A percentile compares a stretch with the other conserved stretches of the same genome.
These are phyloP conservation scores for Calonectria pseudoreteaudii DNA, from an alignment of 2,329 filamentous ascomycete genomes.

Conservation along the genomic window DNA sequence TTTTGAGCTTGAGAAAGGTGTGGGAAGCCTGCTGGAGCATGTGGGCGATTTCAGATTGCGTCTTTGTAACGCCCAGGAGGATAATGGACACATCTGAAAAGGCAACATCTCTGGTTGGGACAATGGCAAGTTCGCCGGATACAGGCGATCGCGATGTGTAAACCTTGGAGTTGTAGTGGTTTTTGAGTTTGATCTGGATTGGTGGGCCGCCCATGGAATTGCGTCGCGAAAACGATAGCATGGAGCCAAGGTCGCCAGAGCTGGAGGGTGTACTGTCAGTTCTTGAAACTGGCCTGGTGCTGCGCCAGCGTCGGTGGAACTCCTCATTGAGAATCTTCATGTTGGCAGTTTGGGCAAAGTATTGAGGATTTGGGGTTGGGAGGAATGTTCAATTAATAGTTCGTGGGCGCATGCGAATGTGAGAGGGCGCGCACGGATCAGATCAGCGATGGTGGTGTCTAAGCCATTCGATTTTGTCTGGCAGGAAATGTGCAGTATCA, in stretches of 20 bases:
- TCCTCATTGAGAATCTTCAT: slow-evolving; percentile 18
- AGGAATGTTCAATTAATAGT: background rate
- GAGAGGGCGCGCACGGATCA: background rate
- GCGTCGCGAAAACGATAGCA: slow-evolving; percentile 7
- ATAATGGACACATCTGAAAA: slow-evolving; percentile 32
- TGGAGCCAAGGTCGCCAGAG: background rate
- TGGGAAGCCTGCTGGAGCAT: slow-evolving; percentile 32
- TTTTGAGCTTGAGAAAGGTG: slow-evolving; percentile 38
- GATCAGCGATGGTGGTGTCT: background rate
- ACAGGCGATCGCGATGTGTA: slow-evolving; percentile 39
- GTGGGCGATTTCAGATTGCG: slow-evolving; percentile 34
- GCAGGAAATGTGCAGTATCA: background rate
- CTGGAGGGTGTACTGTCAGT: background rate
- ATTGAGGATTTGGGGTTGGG: background rate
- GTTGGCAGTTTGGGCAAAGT: background rate
- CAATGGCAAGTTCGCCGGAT: slow-evolving; percentile 31
- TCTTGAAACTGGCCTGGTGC: background rate
- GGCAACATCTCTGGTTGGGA: slow-evolving; percentile 19
- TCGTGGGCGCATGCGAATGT: background rate
- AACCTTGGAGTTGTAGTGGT: slow-evolving; percentile 39
- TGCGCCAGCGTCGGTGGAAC: slow-evolving; percentile 15
- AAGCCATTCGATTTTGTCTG: background rate
- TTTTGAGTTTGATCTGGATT: slow-evolving; percentile 28
- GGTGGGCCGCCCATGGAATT: background rate
- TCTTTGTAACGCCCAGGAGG: slow-evolving; percentile 32